Evolutionary conservation across 1,284 basidiomycete species (phyloP).

Genomic region (Phlebopus sp.): DNA sequence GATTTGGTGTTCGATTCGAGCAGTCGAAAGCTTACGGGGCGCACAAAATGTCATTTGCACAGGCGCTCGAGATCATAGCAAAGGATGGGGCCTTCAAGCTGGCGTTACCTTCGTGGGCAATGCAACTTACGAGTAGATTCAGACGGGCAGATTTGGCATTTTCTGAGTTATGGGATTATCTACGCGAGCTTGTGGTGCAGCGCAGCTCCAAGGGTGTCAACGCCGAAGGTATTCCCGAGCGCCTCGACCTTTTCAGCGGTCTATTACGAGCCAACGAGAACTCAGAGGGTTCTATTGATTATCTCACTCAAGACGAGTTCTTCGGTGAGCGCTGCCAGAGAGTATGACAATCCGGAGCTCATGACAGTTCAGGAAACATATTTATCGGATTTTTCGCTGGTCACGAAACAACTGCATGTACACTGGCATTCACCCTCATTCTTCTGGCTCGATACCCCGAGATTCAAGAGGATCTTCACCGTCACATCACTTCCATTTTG

Average conservation of each 20-base stretch:
- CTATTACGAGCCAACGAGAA: conserved; percentile 48
- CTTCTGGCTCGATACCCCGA: background rate
- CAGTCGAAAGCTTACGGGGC: conserved; percentile 28
- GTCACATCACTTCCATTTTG: too few relatives aligned
- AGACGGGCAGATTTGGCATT: conserved; percentile 41
- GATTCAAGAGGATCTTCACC: background rate
- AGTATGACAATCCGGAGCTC: background rate
- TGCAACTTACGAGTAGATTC: conserved; percentile 38
- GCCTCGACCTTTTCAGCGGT: conserved; percentile 54
- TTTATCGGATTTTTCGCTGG: conserved; percentile 58
- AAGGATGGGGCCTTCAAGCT: conserved; percentile 42
- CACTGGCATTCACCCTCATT: background rate
- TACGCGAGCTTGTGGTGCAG: conserved; percentile 52
- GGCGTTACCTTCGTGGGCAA: conserved; percentile 43
- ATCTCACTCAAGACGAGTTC: conserved; percentile 47
- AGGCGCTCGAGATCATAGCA: conserved; percentile 48
- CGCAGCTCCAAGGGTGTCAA: conserved; percentile 39
- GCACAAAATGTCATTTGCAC: conserved; percentile 54
- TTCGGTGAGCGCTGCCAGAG: conserved; percentile 36
- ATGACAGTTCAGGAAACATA: conserved; percentile 45
- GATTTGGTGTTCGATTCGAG: background rate
- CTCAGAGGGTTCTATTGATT: conserved; percentile 32
- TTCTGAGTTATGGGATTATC: conserved; percentile 43
- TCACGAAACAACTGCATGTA: conserved; percentile 50
- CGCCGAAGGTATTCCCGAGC: conserved; percentile 27